Percentiles rank a stretch among this genome's conserved stretches.
phyloP scores from a whole-genome alignment of 495 filamentous ascomycete species.

The Pseudotulostoma volvatum region DNA sequence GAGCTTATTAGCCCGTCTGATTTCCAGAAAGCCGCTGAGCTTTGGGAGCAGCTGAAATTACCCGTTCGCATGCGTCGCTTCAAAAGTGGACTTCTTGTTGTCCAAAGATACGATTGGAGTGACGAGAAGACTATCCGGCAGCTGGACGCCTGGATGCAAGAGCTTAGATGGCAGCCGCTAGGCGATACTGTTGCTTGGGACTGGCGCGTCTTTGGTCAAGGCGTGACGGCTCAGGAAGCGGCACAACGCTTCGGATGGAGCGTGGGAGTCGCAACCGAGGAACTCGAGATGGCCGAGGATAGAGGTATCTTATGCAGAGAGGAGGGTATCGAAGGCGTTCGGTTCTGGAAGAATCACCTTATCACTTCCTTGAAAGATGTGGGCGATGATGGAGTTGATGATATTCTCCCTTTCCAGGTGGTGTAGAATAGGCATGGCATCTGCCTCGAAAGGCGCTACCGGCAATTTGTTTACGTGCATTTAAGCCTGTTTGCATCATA shows the following conservation, averaged over 20 bases:
- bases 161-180: constrained; percentile 49
- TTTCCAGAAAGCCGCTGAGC: constrained; percentile 70
- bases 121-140: constrained; percentile 77
- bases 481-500: no score
- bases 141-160: constrained; percentile 59
- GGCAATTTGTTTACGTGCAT: no score
- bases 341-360: constrained; percentile 65
- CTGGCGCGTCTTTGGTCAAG: constrained; percentile 58
- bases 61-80: constrained; percentile 78
- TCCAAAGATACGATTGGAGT: constrained; percentile 73
- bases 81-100: constrained; percentile 81
- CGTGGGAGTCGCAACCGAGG: constrained; percentile 90
- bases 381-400: no score
- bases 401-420: no score
- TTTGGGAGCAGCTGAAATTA: constrained; percentile 80
- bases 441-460: no score
- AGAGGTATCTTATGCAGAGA: constrained; percentile 69
- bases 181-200: constrained; percentile 54
- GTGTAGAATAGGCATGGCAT: no score
- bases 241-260: constrained; percentile 95
- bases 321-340: constrained; percentile 64
- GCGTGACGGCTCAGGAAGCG: constrained; percentile 76
- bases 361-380: not conserved
- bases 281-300: constrained; percentile 93
- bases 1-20: constrained; percentile 86